Conservation (phyloP, 2,329 filamentous ascomycete genomes). For the Cladophialophora exuberans region DNA sequence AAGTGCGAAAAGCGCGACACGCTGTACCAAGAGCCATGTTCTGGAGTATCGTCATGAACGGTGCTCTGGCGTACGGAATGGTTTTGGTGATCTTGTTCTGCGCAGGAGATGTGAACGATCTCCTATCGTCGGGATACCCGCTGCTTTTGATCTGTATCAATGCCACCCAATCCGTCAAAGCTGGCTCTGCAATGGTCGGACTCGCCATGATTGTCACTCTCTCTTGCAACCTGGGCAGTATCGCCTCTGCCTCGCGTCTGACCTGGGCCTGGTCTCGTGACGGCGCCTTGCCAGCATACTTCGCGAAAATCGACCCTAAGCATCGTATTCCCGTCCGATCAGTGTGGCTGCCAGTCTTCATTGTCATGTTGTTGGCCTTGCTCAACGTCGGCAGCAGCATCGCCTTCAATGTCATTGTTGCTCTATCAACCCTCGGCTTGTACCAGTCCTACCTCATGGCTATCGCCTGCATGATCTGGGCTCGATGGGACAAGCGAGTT, state of each 20-base stretch:
- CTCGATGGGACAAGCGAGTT: constrained; percentile 31
- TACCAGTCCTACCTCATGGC: constrained; percentile 41
- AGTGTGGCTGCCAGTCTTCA: constrained; percentile 40
- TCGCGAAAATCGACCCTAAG: constrained; percentile 40
- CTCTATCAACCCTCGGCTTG: constrained; percentile 43
- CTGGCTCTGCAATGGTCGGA: constrained; percentile 25
- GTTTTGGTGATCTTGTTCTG: constrained; percentile 42
- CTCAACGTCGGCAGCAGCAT: constrained; percentile 44
- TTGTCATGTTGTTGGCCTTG: constrained; percentile 42
- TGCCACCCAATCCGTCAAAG: constrained; percentile 21
- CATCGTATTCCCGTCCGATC: constrained; percentile 44
- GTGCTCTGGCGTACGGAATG: constrained; percentile 41
- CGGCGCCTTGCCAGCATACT: constrained; percentile 48
- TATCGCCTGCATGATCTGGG: constrained; percentile 25
- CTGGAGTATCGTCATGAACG: constrained; percentile 40
- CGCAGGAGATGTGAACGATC: constrained; percentile 30
- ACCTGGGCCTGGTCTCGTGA: constrained; percentile 57
- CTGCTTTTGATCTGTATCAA: constrained; percentile 26
- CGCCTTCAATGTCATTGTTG: constrained; percentile 46
- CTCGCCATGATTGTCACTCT: constrained; percentile 21
- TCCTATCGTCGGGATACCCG: constrained; percentile 17
- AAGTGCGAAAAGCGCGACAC: constrained; percentile 40
- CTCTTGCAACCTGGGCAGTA: constrained; percentile 16
- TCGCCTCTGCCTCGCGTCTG: constrained; percentile 53
- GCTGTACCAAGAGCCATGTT: constrained; percentile 44